A percentile compares a stretch with the other conserved stretches of the same genome.
Conservation (phyloP, 768 basidiomycete genomes). For the Epithele typhae region DNA sequence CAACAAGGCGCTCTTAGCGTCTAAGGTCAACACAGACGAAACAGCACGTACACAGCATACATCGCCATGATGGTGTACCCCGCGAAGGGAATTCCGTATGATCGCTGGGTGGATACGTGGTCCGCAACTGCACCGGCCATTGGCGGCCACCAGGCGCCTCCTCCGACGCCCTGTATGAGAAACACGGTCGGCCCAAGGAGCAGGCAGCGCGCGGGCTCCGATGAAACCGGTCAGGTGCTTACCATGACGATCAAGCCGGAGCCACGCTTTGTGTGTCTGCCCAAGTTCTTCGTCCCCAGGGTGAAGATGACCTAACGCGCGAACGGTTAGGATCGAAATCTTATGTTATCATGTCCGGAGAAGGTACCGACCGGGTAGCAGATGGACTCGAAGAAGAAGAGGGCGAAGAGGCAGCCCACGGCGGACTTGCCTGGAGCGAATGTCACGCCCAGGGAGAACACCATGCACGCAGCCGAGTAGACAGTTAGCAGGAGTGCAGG, state of each 20-base stretch:
- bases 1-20: too few relatives aligned
- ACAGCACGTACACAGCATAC: slow-evolving; percentile 47
- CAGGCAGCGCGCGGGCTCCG: neutral
- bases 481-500: slow-evolving; percentile 56
- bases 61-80: slow-evolving; percentile 56
- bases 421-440: slow-evolving; percentile 49
- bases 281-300: slow-evolving; percentile 60
- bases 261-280: slow-evolving; percentile 54
- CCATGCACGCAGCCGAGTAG: slow-evolving; percentile 47
- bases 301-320: slow-evolving; percentile 51
- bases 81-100: slow-evolving; percentile 56
- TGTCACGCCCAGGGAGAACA: slow-evolving; percentile 49
- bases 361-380: slow-evolving; percentile 51
- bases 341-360: neutral
- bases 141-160: slow-evolving; percentile 66
- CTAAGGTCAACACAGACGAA: neutral
- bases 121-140: slow-evolving; percentile 57
- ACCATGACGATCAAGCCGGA: slow-evolving; percentile 65
- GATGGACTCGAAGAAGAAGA: slow-evolving; percentile 77
- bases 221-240: slow-evolving; percentile 1
- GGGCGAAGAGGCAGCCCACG: slow-evolving; percentile 54
- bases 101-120: slow-evolving; percentile 39
- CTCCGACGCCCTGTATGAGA: slow-evolving; percentile 46
- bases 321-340: neutral
- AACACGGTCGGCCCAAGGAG: neutral